These are phyloP conservation scores for Fusarium floridanum DNA, from an alignment of 2,329 filamentous ascomycete genomes.

Conservation along the genomic window DNA sequence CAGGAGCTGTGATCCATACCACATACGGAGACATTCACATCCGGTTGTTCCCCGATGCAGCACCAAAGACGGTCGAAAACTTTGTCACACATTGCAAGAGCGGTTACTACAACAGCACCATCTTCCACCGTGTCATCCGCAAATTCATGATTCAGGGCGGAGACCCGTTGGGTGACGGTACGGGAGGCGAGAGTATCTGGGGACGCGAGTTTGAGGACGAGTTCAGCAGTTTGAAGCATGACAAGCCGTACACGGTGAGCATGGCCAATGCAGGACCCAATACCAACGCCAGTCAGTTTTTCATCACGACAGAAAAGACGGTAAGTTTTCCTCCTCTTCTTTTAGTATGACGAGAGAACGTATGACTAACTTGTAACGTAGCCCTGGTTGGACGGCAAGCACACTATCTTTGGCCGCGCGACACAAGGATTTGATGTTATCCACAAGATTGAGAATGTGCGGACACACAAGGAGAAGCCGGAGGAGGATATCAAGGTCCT, in stretches of 20 bases:
- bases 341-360: background rate
- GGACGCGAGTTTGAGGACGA: constrained; percentile 96
- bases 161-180: constrained; percentile 91
- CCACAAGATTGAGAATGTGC: constrained; percentile 92
- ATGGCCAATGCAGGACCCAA: constrained; percentile 98
- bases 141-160: constrained; percentile 99
- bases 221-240: constrained; percentile 90
- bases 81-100: constrained; percentile 92
- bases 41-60: constrained; percentile 90
- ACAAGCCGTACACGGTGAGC: constrained; percentile 94
- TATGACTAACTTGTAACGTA: constrained; percentile 53
- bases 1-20: constrained; percentile 88
- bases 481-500: constrained; percentile 98
- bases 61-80: constrained; percentile 96
- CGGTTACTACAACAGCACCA: constrained; percentile 97
- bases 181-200: constrained; percentile 92
- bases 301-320: constrained; percentile 97
- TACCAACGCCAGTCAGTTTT: constrained; percentile 97
- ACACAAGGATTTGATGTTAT: constrained; percentile 93
- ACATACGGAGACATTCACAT: constrained; percentile 94
- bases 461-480: constrained; percentile 90
- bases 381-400: constrained; percentile 95
- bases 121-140: constrained; percentile 96
- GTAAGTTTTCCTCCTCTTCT: constrained; percentile 60
- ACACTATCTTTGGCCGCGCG: constrained; percentile 94